These are phyloP conservation scores for Colletotrichum sp. DNA, from an alignment of 2,329 filamentous ascomycete species.

Conservation along the genomic window DNA sequence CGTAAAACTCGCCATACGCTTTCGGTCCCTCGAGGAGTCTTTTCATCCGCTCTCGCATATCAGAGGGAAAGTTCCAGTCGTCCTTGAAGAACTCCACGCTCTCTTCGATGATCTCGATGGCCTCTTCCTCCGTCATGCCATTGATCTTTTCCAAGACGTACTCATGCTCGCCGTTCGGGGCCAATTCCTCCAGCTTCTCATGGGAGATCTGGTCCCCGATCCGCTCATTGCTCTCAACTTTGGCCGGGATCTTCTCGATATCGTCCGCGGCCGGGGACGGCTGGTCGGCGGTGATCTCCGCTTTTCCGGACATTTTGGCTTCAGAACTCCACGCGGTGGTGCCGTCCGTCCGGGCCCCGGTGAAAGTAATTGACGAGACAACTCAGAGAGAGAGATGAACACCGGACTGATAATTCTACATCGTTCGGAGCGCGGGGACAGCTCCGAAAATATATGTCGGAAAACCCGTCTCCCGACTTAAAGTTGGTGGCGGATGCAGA, in stretches of 20 bases:
- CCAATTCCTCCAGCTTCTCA: conserved; percentile 42
- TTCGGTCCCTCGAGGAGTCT: conserved; percentile 41
- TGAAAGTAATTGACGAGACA: neutral
- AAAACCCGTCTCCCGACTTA: neutral
- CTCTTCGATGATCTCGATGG: conserved; percentile 41
- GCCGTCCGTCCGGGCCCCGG: neutral
- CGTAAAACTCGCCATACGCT: conserved; percentile 43
- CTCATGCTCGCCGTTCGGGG: conserved; percentile 46
- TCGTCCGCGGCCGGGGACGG: conserved; percentile 5
- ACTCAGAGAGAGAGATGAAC: neutral
- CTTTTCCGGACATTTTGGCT: conserved; percentile 15
- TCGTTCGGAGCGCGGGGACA: neutral
- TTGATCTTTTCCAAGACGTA: conserved; percentile 47
- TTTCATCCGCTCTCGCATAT: conserved; percentile 46
- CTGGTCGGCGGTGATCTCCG: neutral
- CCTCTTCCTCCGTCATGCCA: conserved; percentile 46
- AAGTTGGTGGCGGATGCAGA: conserved; percentile 8
- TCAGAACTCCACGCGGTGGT: neutral
- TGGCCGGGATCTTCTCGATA: conserved; percentile 12
- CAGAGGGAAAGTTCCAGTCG: conserved; percentile 49
- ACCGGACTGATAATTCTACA: too few relatives aligned
- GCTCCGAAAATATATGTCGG: neutral
- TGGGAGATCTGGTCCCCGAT: conserved; percentile 41
- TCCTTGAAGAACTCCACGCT: conserved; percentile 42
- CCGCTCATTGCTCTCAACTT: neutral